A percentile compares a stretch with the other conserved stretches of the same genome.
Evolutionary conservation across 345 rosid genomes (phyloP).

Genomic region (Eucalyptus polyanthemos): DNA sequence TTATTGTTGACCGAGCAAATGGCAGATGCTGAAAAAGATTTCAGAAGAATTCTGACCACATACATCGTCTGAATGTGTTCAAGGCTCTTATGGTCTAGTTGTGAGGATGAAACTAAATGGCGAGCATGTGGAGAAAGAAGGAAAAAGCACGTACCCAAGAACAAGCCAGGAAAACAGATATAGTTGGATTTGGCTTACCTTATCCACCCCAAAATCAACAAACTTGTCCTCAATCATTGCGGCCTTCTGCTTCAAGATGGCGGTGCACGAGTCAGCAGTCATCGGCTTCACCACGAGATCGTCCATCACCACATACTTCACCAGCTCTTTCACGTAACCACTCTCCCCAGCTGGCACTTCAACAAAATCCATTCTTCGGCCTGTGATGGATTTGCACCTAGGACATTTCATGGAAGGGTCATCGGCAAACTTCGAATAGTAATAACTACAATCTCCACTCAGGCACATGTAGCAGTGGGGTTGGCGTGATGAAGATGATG

Average conservation of each 20-base stretch:
- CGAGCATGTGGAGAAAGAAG: neutral
- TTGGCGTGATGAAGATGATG: neutral
- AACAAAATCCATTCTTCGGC: neutral
- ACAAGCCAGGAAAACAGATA: neutral
- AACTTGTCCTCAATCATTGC: conserved; percentile 4
- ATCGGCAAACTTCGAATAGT: neutral
- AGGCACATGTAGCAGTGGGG: neutral
- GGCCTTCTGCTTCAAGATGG: conserved; percentile 2
- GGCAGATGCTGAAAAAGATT: neutral
- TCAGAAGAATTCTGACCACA: neutral
- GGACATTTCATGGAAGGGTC: neutral
- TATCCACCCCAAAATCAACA: neutral
- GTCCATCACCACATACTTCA: conserved; percentile 19
- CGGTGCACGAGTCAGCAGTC: conserved; percentile 1
- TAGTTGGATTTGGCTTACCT: neutral
- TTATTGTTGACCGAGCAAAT: neutral
- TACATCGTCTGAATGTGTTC: neutral
- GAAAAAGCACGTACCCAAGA: neutral
- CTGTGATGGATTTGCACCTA: neutral
- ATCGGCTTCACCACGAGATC: conserved; percentile 4
- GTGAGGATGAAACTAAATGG: neutral
- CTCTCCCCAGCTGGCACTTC: neutral
- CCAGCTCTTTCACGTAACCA: conserved; percentile 11
- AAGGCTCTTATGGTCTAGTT: neutral
- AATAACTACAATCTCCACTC: neutral